A percentile compares a stretch with the other conserved stretches of the same genome.
These are phyloP conservation scores for Volvox africanus DNA, from an alignment of 139 green algal genomes.

Conservation along the genomic window DNA sequence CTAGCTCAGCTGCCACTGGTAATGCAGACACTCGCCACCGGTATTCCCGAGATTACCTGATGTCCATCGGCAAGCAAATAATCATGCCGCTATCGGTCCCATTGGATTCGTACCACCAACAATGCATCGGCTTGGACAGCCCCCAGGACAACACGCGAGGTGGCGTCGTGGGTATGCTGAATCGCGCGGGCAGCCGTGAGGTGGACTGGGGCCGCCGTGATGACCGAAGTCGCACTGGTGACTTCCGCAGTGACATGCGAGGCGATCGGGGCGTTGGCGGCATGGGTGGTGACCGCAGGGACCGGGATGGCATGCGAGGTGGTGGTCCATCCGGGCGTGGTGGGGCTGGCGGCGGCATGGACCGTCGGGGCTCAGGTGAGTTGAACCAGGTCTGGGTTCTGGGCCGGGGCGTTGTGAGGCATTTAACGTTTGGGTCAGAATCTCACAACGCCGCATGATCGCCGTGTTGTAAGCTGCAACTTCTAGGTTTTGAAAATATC, in stretches of 20 bases:
- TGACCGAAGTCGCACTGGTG: neutral
- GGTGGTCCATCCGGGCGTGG: neutral
- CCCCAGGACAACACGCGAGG: constrained; percentile 41
- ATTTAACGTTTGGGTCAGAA: too few species aligned
- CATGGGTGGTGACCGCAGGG: constrained; percentile 8
- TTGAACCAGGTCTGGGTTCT: neutral
- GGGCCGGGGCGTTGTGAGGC: too few species aligned
- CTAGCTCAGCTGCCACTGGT: neutral
- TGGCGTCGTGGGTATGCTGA: neutral
- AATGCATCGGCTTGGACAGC: constrained; percentile 11
- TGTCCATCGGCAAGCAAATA: neutral
- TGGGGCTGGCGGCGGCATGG: neutral
- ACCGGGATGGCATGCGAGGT: neutral
- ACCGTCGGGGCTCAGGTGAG: constrained; percentile 32
- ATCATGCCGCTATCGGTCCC: neutral
- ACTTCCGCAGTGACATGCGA: constrained; percentile 5
- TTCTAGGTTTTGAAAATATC: too few species aligned
- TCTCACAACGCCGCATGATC: too few species aligned
- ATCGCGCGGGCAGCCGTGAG: constrained; percentile 17
- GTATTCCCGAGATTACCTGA: constrained; percentile 34
- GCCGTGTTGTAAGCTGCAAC: too few species aligned
- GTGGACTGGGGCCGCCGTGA: constrained; percentile 15
- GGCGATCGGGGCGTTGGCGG: neutral
- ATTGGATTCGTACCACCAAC: constrained; percentile 34
- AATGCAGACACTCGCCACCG: neutral